Evolutionary conservation across 768 basidiomycete species (phyloP).

Genomic region (Mycena leptocephala): DNA sequence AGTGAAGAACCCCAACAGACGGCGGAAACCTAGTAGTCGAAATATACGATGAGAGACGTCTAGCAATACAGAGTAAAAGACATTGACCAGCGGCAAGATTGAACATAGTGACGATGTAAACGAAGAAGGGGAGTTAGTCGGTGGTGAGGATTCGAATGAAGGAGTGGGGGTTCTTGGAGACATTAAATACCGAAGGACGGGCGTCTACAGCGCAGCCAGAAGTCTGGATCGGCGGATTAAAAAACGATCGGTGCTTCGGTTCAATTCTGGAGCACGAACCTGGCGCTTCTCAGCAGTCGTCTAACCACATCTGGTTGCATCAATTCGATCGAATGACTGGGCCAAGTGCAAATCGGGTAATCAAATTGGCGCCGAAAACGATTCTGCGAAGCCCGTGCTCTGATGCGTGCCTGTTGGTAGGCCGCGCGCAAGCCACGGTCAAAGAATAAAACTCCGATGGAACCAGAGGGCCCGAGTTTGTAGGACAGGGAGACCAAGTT

Average conservation of each 20-base stretch:
- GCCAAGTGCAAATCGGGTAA: not conserved
- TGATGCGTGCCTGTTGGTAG: not conserved
- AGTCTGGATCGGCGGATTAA: not conserved
- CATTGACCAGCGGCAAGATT: not conserved
- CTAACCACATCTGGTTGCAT: too few relatives aligned
- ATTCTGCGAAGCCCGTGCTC: not conserved
- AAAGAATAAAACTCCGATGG: not conserved
- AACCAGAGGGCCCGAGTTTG: not conserved
- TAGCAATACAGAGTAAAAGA: too few relatives aligned
- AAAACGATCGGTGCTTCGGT: not conserved
- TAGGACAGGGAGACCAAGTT: not conserved
- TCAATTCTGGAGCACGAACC: not conserved
- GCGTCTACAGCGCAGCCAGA: not conserved
- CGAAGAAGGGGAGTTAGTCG: not conserved
- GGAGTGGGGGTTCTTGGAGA: not conserved
- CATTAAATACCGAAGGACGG: not conserved
- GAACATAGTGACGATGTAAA: not conserved
- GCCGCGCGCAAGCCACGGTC: not conserved
- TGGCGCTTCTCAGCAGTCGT: not conserved
- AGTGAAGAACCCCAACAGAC: too few relatives aligned
- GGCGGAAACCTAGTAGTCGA: too few relatives aligned
- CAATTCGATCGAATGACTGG: not conserved
- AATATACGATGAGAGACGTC: too few relatives aligned
- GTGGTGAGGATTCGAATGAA: not conserved
- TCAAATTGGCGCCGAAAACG: too few relatives aligned